Conservation (phyloP, 768 basidiomycete species). For the Suillus variegatus region DNA sequence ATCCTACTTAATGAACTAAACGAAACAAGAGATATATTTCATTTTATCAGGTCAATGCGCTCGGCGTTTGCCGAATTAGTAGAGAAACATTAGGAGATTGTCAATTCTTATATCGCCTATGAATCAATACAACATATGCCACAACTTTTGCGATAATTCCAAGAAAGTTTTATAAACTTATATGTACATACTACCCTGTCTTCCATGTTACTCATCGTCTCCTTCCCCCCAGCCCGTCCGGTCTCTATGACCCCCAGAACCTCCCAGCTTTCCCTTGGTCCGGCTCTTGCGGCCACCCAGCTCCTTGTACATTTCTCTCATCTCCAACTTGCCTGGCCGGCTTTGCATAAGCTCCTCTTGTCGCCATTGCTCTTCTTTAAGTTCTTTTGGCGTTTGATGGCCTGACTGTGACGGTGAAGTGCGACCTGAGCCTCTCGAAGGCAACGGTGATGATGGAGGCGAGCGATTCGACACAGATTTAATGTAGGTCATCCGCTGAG, state of each 20-base stretch:
- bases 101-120: neutral
- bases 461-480: conserved; percentile 42
- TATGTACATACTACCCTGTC: neutral
- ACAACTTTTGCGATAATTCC: neutral
- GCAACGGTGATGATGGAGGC: conserved; percentile 37
- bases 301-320: conserved; percentile 91
- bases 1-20: conserved; percentile 73
- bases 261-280: conserved; percentile 74
- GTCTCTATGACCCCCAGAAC: conserved; percentile 62
- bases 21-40: conserved; percentile 64
- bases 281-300: conserved; percentile 82
- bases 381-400: conserved; percentile 76
- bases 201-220: conserved; percentile 18
- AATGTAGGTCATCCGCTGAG: conserved; percentile 52
- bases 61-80: conserved; percentile 45
- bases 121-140: neutral
- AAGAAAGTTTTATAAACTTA: neutral
- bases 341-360: conserved; percentile 51
- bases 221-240: conserved; percentile 73
- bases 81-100: conserved; percentile 3
- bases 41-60: conserved; percentile 71
- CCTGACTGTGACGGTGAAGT: conserved; percentile 56
- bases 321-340: conserved; percentile 74
- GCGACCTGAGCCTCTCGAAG: conserved; percentile 47
- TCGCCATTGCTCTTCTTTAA: conserved; percentile 73